Percentiles rank a stretch among this genome's conserved stretches.
These are phyloP conservation scores for Fusarium oxysporum DNA, from an alignment of 2,329 filamentous ascomycete species.

Conservation along the genomic window DNA sequence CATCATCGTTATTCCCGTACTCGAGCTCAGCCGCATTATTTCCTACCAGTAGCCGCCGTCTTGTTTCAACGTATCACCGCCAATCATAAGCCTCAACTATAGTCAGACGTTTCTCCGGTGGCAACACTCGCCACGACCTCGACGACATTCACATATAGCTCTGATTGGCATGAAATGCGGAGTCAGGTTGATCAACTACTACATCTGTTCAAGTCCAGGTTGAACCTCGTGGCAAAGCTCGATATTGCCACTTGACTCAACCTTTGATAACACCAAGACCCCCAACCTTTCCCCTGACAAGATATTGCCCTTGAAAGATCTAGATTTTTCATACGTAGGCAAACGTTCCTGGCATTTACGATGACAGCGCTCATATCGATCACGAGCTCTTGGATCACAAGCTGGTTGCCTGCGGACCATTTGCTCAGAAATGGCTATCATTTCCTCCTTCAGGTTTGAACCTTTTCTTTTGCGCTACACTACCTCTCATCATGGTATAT, in stretches of 20 bases:
- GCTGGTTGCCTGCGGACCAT: not conserved
- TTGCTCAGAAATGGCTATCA: not conserved
- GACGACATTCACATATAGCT: not conserved
- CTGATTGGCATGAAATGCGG: not conserved
- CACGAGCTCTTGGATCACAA: not conserved
- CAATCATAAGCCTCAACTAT: not conserved
- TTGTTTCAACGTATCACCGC: not conserved
- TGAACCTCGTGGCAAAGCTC: not conserved
- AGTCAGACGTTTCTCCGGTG: not conserved
- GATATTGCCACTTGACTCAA: slow-evolving; percentile 2
- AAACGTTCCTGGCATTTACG: not conserved
- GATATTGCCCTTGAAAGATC: not conserved
- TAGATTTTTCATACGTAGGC: not conserved
- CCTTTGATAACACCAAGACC: not conserved
- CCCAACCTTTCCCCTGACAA: not conserved
- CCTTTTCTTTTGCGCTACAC: not conserved
- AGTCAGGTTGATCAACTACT: not conserved
- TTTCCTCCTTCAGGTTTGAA: not conserved
- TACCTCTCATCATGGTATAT: not conserved
- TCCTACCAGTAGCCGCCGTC: not conserved
- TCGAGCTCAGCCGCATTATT: not conserved
- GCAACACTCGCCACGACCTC: not conserved
- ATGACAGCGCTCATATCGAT: not conserved
- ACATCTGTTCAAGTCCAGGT: not conserved
- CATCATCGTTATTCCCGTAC: not conserved